Conservation (phyloP, 352 stramenopile genomes). For the Phytophthora nicotianae region DNA sequence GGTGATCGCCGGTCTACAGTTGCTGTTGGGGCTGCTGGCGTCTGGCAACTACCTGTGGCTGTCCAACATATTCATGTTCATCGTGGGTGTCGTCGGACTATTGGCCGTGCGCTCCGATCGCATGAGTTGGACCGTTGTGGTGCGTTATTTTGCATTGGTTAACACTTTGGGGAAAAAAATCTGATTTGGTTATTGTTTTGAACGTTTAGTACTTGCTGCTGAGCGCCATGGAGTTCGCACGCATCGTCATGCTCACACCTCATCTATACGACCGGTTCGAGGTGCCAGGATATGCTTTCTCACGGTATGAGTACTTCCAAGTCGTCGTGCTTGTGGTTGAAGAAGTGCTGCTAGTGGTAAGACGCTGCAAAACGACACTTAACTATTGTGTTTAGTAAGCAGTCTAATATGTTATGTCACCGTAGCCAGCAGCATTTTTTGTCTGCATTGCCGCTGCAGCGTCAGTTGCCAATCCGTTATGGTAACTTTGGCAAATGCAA, state of each 20-base stretch:
- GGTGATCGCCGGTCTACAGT: conserved; percentile 61
- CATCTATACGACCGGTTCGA: conserved; percentile 68
- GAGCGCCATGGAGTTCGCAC: conserved; percentile 72
- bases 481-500: conserved; percentile 34
- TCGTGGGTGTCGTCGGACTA: conserved; percentile 69
- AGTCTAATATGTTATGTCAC: background rate
- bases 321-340: conserved; percentile 65
- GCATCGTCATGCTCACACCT: conserved; percentile 69
- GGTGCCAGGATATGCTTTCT: conserved; percentile 61
- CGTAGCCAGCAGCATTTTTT: conserved; percentile 66
- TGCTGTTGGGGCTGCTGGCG: conserved; percentile 58
- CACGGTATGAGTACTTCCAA: conserved; percentile 79
- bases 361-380: conserved; percentile 7
- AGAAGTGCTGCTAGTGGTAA: conserved; percentile 73
- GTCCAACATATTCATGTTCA: conserved; percentile 75
- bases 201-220: conserved; percentile 63
- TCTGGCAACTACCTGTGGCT: conserved; percentile 80
- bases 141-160: conserved; percentile 23
- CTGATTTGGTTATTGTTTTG: conserved; percentile 21
- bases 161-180: conserved; percentile 20
- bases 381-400: background rate
- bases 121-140: conserved; percentile 81
- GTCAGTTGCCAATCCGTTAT: conserved; percentile 62
- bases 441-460: conserved; percentile 73
- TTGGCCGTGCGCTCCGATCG: conserved; percentile 76